Percentiles rank a stretch among this genome's conserved stretches.
Conservation (phyloP, 257 asterid genomes). For the Jasminum sambac region DNA sequence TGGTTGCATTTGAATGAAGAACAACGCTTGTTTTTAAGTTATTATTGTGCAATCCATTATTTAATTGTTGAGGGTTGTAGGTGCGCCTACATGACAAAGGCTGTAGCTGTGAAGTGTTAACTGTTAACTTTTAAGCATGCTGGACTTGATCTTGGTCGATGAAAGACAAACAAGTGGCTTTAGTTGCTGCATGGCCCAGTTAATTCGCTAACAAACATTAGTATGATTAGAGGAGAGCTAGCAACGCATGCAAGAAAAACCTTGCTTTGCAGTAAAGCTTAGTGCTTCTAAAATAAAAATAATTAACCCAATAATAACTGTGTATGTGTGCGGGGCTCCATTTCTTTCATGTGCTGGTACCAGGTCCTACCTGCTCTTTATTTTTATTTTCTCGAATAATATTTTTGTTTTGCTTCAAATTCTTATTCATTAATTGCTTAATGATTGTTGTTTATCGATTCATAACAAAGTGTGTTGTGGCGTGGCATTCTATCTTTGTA, state of each 20-base stretch:
- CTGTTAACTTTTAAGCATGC: neutral
- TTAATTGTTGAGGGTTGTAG: no score
- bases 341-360: neutral
- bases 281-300: conserved; percentile 12
- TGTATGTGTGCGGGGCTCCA: neutral
- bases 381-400: neutral
- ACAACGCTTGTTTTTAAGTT: no score
- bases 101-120: no score
- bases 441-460: neutral
- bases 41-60: no score
- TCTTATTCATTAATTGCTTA: neutral
- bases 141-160: neutral
- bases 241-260: conserved; percentile 7
- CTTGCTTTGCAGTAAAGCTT: conserved; percentile 34
- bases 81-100: no score
- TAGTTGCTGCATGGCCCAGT: conserved; percentile 27
- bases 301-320: conserved; percentile 24
- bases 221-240: no score
- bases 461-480: neutral
- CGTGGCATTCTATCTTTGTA: no score
- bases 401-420: neutral
- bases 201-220: no score
- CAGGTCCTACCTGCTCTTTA: conserved; percentile 18
- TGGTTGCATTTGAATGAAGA: no score
- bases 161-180: neutral